Evolutionary conservation across 176 grass and related monocot species (phyloP), one percentile per base, ranked within the genome.

Genomic region (Panicum miliaceum): DNA sequence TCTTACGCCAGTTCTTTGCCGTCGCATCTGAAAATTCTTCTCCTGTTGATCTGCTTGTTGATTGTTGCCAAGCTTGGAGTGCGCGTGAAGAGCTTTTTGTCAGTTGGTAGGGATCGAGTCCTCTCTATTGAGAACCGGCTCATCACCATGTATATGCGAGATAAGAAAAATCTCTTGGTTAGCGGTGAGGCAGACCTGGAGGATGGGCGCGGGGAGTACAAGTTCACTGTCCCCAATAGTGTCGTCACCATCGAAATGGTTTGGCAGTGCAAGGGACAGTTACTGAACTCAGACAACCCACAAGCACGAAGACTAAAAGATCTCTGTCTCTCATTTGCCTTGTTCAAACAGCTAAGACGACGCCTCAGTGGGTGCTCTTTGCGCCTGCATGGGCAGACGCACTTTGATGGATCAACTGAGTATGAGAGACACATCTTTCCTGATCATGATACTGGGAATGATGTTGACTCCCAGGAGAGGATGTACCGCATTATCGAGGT

Each of bases 111-210:
- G 16, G 72, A 56, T 3, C 3, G 48, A 1, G 72, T 75, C 27
- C 35, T 58, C 20, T 59, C 35, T 11, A 12, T 43, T 4, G 74
- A 77, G 11, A 77, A 59, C 35, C 41, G 40, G 35, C 50, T 77
- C 52, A 26, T 77, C 18, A 32, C 74, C 32, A 53, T 59, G 34
- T 77, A 77, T 12, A 77, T 60, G 74, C 20, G 53, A 52, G 50
- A 52, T 52, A 45, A 45, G 50, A 52, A 52, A 16, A 52, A 14
- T 52, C 50, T 52, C 50, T 52, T 77, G 5, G 53, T 77, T 35
- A 20, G 32, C 19, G 53, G 75, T 36, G 75, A 77, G 73, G 51
- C 9, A 9, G 25, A 51, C 23, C 4, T 54, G 5, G 43, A 8
- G 5, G 73, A 76, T 76, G 16, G 52, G 37, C 5, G 18, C 9